Conservation (phyloP, 225 moss, liverwort and hornwort genomes). For the Thuidium tamariscinum region DNA sequence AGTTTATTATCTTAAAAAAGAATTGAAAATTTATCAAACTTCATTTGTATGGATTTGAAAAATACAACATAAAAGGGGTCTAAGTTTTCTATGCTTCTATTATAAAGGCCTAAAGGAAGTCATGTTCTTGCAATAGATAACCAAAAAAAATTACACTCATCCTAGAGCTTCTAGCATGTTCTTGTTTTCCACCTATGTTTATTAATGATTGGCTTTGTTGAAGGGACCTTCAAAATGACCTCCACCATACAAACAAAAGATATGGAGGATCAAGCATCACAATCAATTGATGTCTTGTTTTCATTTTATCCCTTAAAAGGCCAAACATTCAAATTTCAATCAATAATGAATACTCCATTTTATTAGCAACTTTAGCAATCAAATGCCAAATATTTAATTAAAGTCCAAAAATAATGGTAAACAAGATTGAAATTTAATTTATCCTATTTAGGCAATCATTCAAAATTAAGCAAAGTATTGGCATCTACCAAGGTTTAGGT, state of each 20-base stretch:
- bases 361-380: no score
- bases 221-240: no score
- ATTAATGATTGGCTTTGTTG: background rate
- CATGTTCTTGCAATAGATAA: fast-evolving
- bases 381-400: no score
- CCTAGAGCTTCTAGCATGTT: fast-evolving
- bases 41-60: background rate
- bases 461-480: no score
- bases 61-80: no score
- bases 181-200: fast-evolving
- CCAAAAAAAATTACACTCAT: fast-evolving
- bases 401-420: no score
- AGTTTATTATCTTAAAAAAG: background rate
- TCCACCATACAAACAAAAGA: fast-evolving
- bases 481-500: no score
- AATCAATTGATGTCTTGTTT: background rate
- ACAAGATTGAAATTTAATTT: no score
- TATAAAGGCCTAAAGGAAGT: fast-evolving
- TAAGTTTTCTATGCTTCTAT: background rate
- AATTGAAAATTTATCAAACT: background rate
- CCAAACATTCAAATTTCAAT: background rate
- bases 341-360: no score
- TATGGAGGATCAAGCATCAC: background rate
- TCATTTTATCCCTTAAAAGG: background rate
- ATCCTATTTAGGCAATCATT: no score